Conservation (phyloP, 2,329 filamentous ascomycete species). For the Boeremia exigua region DNA sequence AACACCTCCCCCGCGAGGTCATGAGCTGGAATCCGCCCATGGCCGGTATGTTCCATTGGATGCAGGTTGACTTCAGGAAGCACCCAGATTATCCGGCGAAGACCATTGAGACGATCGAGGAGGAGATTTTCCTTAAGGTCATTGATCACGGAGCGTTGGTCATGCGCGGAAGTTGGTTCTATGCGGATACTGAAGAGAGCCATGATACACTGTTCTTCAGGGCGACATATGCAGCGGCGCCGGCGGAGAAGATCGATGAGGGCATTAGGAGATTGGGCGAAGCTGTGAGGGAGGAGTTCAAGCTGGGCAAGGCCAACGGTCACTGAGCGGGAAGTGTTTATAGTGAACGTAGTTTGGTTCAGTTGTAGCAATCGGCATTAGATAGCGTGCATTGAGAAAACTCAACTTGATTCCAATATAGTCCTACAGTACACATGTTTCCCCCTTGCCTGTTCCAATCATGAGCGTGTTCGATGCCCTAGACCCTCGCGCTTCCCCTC, state of each 20-base stretch:
- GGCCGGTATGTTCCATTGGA: slow-evolving; percentile 96
- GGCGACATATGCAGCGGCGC: slow-evolving; percentile 85
- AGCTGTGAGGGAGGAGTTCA: slow-evolving; percentile 70
- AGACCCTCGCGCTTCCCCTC: slow-evolving; percentile 14
- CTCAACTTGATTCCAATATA: not conserved
- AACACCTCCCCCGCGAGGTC: slow-evolving; percentile 73
- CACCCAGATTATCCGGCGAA: slow-evolving; percentile 65
- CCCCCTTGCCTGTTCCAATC: not conserved
- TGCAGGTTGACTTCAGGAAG: slow-evolving; percentile 69
- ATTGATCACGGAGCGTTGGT: slow-evolving; percentile 80
- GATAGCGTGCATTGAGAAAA: not conserved
- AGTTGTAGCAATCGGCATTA: not conserved
- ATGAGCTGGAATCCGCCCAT: slow-evolving; percentile 80
- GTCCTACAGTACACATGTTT: slow-evolving; percentile 3
- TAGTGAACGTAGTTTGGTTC: no score
- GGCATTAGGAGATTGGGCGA: slow-evolving; percentile 70
- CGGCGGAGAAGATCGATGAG: slow-evolving; percentile 57
- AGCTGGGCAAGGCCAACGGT: slow-evolving; percentile 40
- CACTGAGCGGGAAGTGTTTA: not conserved
- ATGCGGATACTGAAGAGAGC: slow-evolving; percentile 69
- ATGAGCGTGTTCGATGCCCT: not conserved
- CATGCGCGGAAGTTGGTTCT: slow-evolving; percentile 90
- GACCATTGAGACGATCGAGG: slow-evolving; percentile 72
- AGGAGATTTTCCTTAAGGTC: slow-evolving; percentile 80
- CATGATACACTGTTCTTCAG: slow-evolving; percentile 80